These are phyloP conservation scores for Dactylorhiza incarnata DNA, from an alignment of 106 monocot genomes.

Conservation along the genomic window DNA sequence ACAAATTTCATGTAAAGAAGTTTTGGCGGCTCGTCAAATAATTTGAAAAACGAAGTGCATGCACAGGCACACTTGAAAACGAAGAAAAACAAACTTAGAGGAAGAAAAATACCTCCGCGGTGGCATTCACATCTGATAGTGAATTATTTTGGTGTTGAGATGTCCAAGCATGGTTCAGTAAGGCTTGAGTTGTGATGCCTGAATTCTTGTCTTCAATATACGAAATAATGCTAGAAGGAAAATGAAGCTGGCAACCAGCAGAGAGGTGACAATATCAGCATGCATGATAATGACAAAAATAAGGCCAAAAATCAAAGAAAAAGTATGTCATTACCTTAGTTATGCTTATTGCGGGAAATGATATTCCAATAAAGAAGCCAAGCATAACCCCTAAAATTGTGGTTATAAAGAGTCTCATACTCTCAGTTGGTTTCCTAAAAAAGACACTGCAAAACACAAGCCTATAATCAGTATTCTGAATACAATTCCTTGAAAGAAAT, in stretches of 20 bases:
- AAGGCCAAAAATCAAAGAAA: conserved; percentile 2
- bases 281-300: not conserved
- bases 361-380: conserved; percentile 69
- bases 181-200: conserved; percentile 43
- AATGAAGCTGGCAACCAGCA: conserved; percentile 42
- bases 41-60: not conserved
- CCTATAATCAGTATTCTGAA: not conserved
- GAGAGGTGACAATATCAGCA: not conserved
- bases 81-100: not conserved
- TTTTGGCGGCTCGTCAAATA: not conserved
- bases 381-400: conserved; percentile 51
- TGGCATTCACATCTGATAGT: conserved; percentile 4
- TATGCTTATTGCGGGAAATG: conserved; percentile 43
- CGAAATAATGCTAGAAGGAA: conserved; percentile 65
- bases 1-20: not conserved
- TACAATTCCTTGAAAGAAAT: not conserved
- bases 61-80: not conserved
- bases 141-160: conserved; percentile 26
- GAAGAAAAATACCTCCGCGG: conserved; percentile 24
- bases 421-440: conserved; percentile 50
- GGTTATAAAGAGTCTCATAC: conserved; percentile 46
- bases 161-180: conserved; percentile 60
- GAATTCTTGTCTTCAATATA: conserved; percentile 67
- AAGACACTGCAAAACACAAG: conserved; percentile 22
- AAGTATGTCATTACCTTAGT: conserved; percentile 35